Evolutionary conservation across 2,329 filamentous ascomycete genomes (phyloP), one percentile per base, ranked within the genome.

Genomic region (Pseudocercospora vitis): DNA sequence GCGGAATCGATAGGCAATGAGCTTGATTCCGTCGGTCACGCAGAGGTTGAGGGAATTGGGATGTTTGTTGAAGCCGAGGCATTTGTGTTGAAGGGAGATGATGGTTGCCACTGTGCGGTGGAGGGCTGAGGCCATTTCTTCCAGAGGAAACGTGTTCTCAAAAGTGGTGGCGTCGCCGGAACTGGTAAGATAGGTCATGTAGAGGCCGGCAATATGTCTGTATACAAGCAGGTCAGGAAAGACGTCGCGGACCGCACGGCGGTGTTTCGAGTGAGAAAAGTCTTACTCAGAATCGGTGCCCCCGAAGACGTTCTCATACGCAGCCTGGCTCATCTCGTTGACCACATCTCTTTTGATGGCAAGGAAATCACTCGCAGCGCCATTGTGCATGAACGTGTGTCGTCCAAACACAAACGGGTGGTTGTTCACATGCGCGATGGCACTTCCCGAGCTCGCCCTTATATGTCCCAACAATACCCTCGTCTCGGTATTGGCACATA

Each of bases 321-420:
- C 72, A 46, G 78, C 76, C 24, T 74, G 73, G 32, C 69, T 72
- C 56, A 82, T 68, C 4, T 75, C 65, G 16, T 72, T 67, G 9
- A 71, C 74, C 55, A 81, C 65, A 19, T 74, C 71, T 7, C 77
- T 73, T 24, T 76, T 73, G 45, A 81, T 76, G 6, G 65, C 57
- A 1, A 68, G 59, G 63, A 81, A 81, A 56, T 75, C 67, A 8
- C 73, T 72, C 28, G 81, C 71, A 12, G 73, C 73, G 1, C 79
- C 79, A 60, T 81, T 81, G 69, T 82, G 79, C 79, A 82, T 81
- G 63, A 81, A 77, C 7, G 72, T 70, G 57, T 81, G 77, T 31
- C 78, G 70, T 11, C 79, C 79, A 48, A 81, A 81, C 24, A 76
- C 71, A 63, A 81, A 82, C 4, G 79, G 79, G 55, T 82, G 79